phyloP scores from a whole-genome alignment of 768 basidiomycete species.

The Sistotremastrum niveocremeum region DNA sequence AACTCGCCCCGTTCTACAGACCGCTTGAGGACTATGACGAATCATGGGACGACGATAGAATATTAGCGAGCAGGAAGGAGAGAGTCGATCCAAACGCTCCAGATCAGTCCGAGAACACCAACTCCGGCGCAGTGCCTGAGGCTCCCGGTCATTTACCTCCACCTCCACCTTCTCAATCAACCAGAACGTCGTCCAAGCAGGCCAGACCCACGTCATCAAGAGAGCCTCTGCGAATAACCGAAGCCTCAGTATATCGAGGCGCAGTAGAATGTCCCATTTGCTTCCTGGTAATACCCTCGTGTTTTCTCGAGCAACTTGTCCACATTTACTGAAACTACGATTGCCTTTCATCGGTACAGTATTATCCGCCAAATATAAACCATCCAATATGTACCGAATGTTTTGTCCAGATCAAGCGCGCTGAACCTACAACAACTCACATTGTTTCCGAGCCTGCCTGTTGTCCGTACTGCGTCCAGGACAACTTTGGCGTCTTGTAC shows the following conservation, averaged over 20 bases:
- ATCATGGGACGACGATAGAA: constrained; percentile 78
- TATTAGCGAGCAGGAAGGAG: constrained; percentile 70
- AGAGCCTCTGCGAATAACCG: constrained; percentile 50
- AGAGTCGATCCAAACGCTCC: constrained; percentile 27
- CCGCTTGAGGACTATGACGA: constrained; percentile 90
- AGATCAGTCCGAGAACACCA: constrained; percentile 22
- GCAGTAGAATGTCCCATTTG: constrained; percentile 96
- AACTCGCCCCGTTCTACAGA: constrained; percentile 90
- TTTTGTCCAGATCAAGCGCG: constrained; percentile 97
- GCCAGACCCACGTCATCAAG: constrained; percentile 40
- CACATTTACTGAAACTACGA: constrained; percentile 6
- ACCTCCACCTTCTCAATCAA: constrained; percentile 17
- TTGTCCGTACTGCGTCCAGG: constrained; percentile 95
- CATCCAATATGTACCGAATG: constrained; percentile 98
- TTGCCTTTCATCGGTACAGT: constrained; percentile 35
- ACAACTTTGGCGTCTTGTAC: constrained; percentile 92
- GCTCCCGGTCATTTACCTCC: constrained; percentile 28
- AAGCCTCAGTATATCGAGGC: constrained; percentile 70
- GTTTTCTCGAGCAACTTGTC: constrained; percentile 8
- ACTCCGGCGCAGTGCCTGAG: constrained; percentile 26
- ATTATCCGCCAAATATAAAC: constrained; percentile 95
- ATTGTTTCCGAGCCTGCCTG: constrained; percentile 93
- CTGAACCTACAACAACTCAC: constrained; percentile 89
- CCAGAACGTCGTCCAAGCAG: constrained; percentile 19
- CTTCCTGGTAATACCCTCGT: constrained; percentile 60